phyloP scores from a whole-genome alignment of 2,329 filamentous ascomycete species.

The Venturia oleaginea region DNA sequence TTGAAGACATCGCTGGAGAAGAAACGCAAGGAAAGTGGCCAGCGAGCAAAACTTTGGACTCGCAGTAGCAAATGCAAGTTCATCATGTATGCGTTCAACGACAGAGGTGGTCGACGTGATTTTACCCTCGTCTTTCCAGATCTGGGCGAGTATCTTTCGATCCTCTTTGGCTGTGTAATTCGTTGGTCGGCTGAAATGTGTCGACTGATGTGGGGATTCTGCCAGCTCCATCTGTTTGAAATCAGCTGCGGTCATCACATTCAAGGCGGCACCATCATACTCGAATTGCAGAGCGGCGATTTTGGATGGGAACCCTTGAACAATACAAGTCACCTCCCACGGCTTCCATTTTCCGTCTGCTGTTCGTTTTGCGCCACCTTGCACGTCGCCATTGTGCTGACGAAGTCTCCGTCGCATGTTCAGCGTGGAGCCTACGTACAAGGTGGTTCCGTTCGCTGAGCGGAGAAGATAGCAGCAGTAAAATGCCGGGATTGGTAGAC shows the following conservation, averaged over 20 bases:
- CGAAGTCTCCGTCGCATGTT: conserved; percentile 74
- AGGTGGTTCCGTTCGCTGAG: conserved; percentile 45
- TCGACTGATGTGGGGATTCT: conserved; percentile 55
- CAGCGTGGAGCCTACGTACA: conserved; percentile 85
- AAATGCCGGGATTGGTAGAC: conserved; percentile 62
- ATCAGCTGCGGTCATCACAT: not conserved
- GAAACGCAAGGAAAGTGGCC: conserved; percentile 77
- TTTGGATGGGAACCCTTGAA: conserved; percentile 81
- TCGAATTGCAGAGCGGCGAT: conserved; percentile 90
- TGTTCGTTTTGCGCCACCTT: conserved; percentile 75
- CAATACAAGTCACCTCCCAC: conserved; percentile 78
- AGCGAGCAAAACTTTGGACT: conserved; percentile 68
- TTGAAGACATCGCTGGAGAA: conserved; percentile 61
- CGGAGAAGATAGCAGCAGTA: conserved; percentile 91
- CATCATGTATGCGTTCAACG: conserved; percentile 59
- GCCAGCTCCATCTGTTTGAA: conserved; percentile 71
- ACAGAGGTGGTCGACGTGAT: conserved; percentile 43
- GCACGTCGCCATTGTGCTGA: conserved; percentile 81
- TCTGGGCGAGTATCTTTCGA: conserved; percentile 5
- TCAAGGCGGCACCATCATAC: conserved; percentile 41
- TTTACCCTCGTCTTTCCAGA: conserved; percentile 20
- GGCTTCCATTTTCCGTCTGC: conserved; percentile 59
- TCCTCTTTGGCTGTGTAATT: conserved; percentile 32
- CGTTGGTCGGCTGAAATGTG: conserved; percentile 37
- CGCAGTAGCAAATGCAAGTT: conserved; percentile 75